Conservation (phyloP, 306 rosid species). For the Begonia peltatifolia region DNA sequence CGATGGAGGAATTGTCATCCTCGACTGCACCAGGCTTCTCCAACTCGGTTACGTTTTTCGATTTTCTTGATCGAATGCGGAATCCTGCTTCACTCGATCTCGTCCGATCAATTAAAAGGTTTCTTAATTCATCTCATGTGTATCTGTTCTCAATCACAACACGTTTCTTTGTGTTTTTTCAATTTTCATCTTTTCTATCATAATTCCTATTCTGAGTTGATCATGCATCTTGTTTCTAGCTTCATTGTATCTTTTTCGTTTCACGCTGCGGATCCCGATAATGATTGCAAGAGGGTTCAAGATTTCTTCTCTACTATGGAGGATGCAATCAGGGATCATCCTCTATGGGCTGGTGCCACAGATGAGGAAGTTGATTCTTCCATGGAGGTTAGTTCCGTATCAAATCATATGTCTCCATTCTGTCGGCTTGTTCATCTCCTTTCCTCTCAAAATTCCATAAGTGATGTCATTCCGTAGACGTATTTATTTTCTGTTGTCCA, state of each 20-base stretch:
- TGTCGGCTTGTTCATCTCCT: too few relatives aligned
- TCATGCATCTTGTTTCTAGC: conserved; percentile 12
- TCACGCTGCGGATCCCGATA: conserved; percentile 24
- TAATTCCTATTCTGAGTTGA: background rate
- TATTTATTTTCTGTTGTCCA: too few relatives aligned
- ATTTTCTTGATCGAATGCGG: conserved; percentile 68
- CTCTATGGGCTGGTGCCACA: conserved; percentile 50
- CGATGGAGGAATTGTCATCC: conserved; percentile 26
- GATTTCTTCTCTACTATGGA: conserved; percentile 33
- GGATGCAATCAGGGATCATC: conserved; percentile 31
- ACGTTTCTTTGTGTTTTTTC: too few relatives aligned
- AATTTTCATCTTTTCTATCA: too few relatives aligned
- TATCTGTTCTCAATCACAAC: too few relatives aligned
- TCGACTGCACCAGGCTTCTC: conserved; percentile 5
- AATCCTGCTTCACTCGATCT: conserved; percentile 63
- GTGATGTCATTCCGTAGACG: too few relatives aligned
- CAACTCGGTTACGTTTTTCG: conserved; percentile 29
- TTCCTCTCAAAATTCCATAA: too few relatives aligned
- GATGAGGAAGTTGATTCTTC: conserved; percentile 49
- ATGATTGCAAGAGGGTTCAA: conserved; percentile 29
- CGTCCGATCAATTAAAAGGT: conserved; percentile 39
- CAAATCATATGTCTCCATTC: too few relatives aligned
- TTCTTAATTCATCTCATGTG: too few relatives aligned
- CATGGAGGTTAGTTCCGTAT: conserved; percentile 29
- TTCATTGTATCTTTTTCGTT: conserved; percentile 36